Conservation (phyloP, 2,329 filamentous ascomycete species). For the Drechslerella dactyloides region DNA sequence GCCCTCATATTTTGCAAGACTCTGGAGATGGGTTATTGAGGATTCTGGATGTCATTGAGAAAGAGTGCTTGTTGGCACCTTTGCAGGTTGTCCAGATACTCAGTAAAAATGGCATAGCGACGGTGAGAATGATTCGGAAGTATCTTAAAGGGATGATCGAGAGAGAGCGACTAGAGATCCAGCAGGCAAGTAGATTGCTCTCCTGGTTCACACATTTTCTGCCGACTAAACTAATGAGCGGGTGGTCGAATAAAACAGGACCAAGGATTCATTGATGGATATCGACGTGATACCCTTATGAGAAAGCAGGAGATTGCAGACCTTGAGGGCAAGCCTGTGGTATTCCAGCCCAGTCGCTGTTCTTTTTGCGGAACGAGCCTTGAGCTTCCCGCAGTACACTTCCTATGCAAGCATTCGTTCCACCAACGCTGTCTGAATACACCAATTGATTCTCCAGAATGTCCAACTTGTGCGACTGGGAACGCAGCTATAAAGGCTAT, state of each 20-base stretch:
- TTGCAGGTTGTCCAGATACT: constrained; percentile 95
- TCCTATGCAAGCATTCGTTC: constrained; percentile 95
- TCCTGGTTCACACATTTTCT: neutral
- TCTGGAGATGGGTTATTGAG: constrained; percentile 79
- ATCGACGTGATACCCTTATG: constrained; percentile 79
- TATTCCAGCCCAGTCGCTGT: constrained; percentile 90
- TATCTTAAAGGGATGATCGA: constrained; percentile 90
- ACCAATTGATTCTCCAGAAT: constrained; percentile 73
- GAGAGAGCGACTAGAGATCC: constrained; percentile 85
- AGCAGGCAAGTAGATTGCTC: constrained; percentile 59
- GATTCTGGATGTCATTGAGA: constrained; percentile 84
- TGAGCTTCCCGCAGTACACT: constrained; percentile 90
- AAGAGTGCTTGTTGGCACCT: constrained; percentile 90
- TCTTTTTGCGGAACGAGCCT: constrained; percentile 78
- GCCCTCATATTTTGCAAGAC: constrained; percentile 78
- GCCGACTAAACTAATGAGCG: neutral
- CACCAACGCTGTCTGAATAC: constrained; percentile 85
- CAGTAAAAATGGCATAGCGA: constrained; percentile 78
- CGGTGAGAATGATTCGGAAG: constrained; percentile 95
- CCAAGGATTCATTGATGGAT: constrained; percentile 69
- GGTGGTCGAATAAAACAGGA: neutral
- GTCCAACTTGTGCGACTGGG: constrained; percentile 80
- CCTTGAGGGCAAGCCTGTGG: constrained; percentile 77
- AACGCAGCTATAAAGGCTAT: constrained; percentile 91
- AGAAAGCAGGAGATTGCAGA: constrained; percentile 80